Conservation (phyloP, 2,329 filamentous ascomycete genomes). For the Chrysoporthe puriensis region DNA sequence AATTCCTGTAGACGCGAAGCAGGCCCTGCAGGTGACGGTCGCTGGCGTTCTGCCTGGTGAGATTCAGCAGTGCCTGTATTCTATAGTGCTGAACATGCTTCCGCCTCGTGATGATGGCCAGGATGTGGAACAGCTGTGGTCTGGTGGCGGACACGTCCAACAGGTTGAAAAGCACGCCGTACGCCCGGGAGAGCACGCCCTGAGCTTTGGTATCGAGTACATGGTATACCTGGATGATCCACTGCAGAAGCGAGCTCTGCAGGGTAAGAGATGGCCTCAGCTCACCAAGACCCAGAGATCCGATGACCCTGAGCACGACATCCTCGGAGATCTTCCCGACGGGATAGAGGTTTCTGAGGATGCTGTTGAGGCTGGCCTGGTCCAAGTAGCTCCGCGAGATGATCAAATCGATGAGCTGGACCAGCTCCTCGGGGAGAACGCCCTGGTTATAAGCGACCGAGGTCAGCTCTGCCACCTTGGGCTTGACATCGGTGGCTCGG, state of each 20-base stretch:
- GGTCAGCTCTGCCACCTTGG: slow-evolving; percentile 65
- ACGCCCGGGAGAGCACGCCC: slow-evolving; percentile 67
- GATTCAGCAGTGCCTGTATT: slow-evolving; percentile 70
- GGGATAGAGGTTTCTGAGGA: slow-evolving; percentile 79
- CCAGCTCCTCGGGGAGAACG: slow-evolving; percentile 62
- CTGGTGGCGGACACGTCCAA: slow-evolving; percentile 60
- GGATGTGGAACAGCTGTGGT: slow-evolving; percentile 71
- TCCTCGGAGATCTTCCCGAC: slow-evolving; percentile 63
- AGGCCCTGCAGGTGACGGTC: slow-evolving; percentile 76
- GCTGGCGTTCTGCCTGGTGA: slow-evolving; percentile 66
- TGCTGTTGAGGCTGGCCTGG: slow-evolving; percentile 70
- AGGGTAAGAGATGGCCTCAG: slow-evolving; percentile 73
- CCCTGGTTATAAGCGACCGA: slow-evolving; percentile 70
- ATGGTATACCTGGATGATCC: slow-evolving; percentile 78
- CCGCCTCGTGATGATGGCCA: slow-evolving; percentile 77
- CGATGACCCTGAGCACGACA: slow-evolving; percentile 68
- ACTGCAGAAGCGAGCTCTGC: slow-evolving; percentile 73
- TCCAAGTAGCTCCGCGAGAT: slow-evolving; percentile 71
- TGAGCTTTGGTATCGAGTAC: slow-evolving; percentile 61
- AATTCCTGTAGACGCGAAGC: slow-evolving; percentile 84
- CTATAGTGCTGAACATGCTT: slow-evolving; percentile 84
- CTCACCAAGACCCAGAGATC: slow-evolving; percentile 76
- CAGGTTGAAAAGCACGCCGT: slow-evolving; percentile 78
- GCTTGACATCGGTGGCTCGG: slow-evolving; percentile 64
- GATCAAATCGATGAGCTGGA: slow-evolving; percentile 67